Evolutionary conservation across 2,329 filamentous ascomycete species (phyloP), one percentile per base, ranked within the genome.

Genomic region (Trichophyton mentagrophytes): DNA sequence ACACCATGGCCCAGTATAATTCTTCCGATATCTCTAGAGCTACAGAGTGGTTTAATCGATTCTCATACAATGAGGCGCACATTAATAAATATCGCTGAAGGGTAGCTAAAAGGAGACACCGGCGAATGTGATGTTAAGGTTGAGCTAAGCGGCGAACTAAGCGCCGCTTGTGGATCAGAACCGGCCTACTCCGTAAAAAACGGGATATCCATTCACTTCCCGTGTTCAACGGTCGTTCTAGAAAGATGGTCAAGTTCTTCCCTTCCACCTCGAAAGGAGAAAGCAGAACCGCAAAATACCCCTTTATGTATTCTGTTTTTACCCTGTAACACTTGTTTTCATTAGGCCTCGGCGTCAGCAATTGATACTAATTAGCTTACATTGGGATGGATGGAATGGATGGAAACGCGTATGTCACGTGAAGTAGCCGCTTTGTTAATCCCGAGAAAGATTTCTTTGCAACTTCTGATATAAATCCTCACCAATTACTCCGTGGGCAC

Each of bases 251-350:
- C 46, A 11, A 27, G 11, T 51, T 51, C 46, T 51, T 51, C 13
- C 20, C 46, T 51, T 51, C 13, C 20, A 15, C 22, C 5, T 11
- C 20, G 22, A 11, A 27, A 22, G 68, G 76, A 57, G 79, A 76
- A 2, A 22, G 68, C 76, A 57, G 79, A 76, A 2, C 68, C 68
- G 13, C 13, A 25, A 51, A 51, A 47, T 11, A 47, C 42, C 42
- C n/a, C 44, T 20, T 38, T 38, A 38, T 38, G 33, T 38, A 38
- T 38, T 13, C 33, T 38, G 33, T 38, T 38, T 13, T 13, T 13
- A 38, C 33, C 4, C 11, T 38, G 33, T 38, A 38, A 38, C 33
- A 13, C 13, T 11, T 38, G 1, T 38, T 38, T 38, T 38, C 33
- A 38, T 30, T 13, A 13, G 33, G 3, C 3, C 11, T 38, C 33